Evolutionary conservation across 352 stramenopile species (phyloP), one percentile per base, ranked within the genome.

Genomic region (Peronospora belbahrii): DNA sequence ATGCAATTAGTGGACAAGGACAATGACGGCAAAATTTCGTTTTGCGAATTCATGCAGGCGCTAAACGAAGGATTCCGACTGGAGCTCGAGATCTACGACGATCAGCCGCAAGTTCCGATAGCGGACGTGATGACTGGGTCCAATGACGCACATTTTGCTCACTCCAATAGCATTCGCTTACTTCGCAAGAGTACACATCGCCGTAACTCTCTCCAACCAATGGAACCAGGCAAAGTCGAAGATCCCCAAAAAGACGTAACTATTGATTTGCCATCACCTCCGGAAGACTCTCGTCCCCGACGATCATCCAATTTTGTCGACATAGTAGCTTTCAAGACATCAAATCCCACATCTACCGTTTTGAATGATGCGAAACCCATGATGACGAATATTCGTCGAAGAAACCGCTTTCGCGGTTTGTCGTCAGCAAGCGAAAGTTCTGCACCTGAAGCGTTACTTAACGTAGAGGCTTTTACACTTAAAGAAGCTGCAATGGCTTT

Each of bases 41-140:
- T 85, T 31, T 39, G 51, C 0, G 79, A 90, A 51, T 88, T 90
- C 50, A 90, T 88, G 74, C 56, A 88, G 47, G 78, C 75, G 0
- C 42, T 90, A 9, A 74, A 88, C 52, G 60, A 83, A 52, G 75
- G 78, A 6, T 82, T 90, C 23, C 61, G 67, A 6, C 44, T 90
- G 6, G 71, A 90, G 34, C 44, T 90, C 4, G 74, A 90, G 43
- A 84, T 90, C 17, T 88, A 84, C 45, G 61, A 88, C 9, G 67
- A 66, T 22, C 49, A 65, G 18, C 53, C 53, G 8, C 59, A 67
- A 20, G 48, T 64, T 27, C 42, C 48, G 14, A 42, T 52, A 22
- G 22, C 13, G 6, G 53, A 67, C 2, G 25, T 56, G 13, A 23
- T 61, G 18, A 25, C 14, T n/a, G n/a, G n/a, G 7, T 17, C 49